Evolutionary conservation across 73 alveolate species (phyloP).

Genomic region (Paramecium sexaurelia): DNA sequence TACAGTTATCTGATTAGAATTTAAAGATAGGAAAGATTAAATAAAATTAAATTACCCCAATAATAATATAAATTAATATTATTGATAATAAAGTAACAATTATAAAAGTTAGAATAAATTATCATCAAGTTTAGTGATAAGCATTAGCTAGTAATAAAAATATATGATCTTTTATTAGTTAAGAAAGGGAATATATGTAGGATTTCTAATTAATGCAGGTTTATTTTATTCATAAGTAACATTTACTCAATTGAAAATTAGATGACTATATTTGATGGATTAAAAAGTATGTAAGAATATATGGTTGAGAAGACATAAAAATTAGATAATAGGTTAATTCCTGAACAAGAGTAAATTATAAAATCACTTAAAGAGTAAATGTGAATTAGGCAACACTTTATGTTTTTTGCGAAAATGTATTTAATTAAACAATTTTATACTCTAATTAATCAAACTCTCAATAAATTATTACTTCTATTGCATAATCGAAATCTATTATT

Average conservation of each 20-base stretch:
- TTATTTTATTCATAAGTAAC: not conserved
- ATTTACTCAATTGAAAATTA: not conserved
- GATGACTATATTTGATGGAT: not conserved
- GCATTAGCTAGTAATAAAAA: not conserved
- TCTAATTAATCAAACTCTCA: not conserved
- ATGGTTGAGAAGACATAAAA: not conserved
- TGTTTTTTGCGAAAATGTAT: too few relatives aligned
- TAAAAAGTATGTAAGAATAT: not conserved
- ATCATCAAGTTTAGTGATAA: not conserved
- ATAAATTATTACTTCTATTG: not conserved
- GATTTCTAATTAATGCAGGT: not conserved
- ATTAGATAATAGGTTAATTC: not conserved
- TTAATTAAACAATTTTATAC: too few relatives aligned
- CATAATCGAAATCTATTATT: too few relatives aligned
- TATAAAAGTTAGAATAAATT: not conserved
- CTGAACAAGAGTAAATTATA: not conserved
- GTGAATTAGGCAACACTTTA: not conserved
- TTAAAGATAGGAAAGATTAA: too few relatives aligned
- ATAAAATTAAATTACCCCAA: too few relatives aligned
- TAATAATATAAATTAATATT: not conserved
- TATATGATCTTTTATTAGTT: not conserved
- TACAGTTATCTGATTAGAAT: too few relatives aligned
- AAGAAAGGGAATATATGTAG: not conserved
- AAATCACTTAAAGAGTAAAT: not conserved
- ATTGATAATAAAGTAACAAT: not conserved